Base-by-base conservation (phyloP, 768 basidiomycete species). In the Lactarius sanguifluus region DNA sequence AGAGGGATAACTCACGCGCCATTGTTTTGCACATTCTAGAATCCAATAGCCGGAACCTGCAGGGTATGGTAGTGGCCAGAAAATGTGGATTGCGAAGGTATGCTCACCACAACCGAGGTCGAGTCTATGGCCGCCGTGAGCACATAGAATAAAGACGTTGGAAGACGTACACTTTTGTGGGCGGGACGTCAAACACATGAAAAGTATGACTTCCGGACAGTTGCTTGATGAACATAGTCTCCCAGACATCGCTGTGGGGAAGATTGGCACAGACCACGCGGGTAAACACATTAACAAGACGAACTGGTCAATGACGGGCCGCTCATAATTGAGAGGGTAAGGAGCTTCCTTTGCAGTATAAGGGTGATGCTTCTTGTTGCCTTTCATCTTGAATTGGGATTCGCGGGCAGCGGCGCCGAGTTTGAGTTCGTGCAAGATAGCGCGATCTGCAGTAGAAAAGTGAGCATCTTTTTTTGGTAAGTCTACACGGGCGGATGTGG, bases 31-130 rank as follows among this genome's bases (percentile, higher is more conserved):
- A 69, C 84, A 85, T 41, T 87, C 81, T 61, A 91, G 69, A 55
- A 90, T 82, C 90, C 90, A 92, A 20, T 83, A 82, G 18, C 90
- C 90, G n/a, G 87, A 85, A 8, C 89, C 88, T 88, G 70, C 38
- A 36, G 34, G 36, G 6, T 32, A 32, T 45, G 36, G 40, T 54
- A 25, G 64, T n/a, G 45, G 59, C 20, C 25, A 52, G 15, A 25
- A 45, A 32, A 57, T 54, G 30, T 10, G 78, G 8, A 41, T 10
- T 13, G 30, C 47, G 5, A 34, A 8, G 32, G 34, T 43, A 52
- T 32, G 20, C 83, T 72, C 69, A 87, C 88, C 90, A 71, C 89
- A 91, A 12, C 89, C 90, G 55, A 92, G 76, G 70, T 92, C 90
- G 34, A 92, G 78, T 40, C 88, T 86, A 70, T 36, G 32, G 66